A percentile compares a stretch with the other conserved stretches of the same genome.
Conservation (phyloP, 768 basidiomycete species). For the Baorangia bicolor region DNA sequence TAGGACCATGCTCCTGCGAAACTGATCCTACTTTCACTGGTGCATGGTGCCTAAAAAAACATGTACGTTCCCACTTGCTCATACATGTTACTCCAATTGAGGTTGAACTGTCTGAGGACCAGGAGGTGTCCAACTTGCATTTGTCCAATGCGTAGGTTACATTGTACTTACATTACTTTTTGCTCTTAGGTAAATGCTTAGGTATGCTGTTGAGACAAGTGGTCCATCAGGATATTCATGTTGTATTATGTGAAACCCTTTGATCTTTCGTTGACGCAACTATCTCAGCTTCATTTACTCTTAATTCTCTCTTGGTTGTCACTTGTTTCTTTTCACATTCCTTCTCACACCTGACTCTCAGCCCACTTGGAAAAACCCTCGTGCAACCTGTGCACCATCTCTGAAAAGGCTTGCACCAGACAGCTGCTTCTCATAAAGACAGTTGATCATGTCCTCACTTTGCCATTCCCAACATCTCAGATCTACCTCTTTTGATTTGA, state of each 20-base stretch:
- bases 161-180: background rate
- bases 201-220: background rate
- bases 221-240: background rate
- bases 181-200: background rate
- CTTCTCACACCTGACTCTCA: background rate
- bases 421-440: background rate
- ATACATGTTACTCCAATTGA: no score
- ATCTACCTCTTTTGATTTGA: background rate
- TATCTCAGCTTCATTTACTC: background rate
- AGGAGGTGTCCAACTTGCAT: background rate
- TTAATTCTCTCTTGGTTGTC: background rate
- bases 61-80: background rate
- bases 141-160: background rate
- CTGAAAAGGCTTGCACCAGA: background rate
- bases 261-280: background rate
- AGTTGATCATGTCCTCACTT: background rate
- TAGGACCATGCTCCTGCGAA: background rate
- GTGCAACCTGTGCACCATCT: background rate
- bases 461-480: background rate
- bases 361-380: background rate
- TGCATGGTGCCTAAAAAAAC: background rate
- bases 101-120: background rate
- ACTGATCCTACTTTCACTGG: background rate
- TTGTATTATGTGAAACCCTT: background rate
- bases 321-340: conserved; percentile 5